A percentile compares a stretch with the other conserved stretches of the same genome.
Evolutionary conservation across 208 protist genomes (phyloP).

Genomic region (Vickermania spadyakhi): DNA sequence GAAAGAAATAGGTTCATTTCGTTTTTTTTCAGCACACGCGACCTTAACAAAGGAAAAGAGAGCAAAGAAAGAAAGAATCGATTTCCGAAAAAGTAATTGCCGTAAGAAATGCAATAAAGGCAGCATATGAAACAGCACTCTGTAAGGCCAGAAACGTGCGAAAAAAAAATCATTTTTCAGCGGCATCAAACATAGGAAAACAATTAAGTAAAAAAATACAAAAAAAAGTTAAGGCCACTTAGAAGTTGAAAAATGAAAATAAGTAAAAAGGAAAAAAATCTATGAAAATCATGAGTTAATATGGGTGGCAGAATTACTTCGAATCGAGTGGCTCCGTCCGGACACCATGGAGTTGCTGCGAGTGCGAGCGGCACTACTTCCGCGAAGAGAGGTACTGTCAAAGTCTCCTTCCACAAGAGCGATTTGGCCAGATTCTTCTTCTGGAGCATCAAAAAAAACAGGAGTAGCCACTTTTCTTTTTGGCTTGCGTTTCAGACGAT

Average conservation of each 20-base stretch:
- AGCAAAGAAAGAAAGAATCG: not conserved
- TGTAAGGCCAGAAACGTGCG: too few species aligned
- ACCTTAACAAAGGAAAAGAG: not conserved
- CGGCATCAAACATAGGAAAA: too few species aligned
- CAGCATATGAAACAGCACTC: too few species aligned
- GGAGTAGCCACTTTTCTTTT: not conserved
- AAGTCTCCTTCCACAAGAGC: not conserved
- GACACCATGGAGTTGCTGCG: not conserved
- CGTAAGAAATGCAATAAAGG: too few species aligned
- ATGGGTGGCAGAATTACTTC: not conserved
- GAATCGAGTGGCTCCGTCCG: not conserved
- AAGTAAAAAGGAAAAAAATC: not conserved
- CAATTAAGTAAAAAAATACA: too few species aligned
- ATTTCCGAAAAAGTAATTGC: too few species aligned
- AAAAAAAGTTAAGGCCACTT: too few species aligned
- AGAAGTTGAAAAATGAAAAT: not conserved
- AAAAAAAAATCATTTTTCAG: too few species aligned
- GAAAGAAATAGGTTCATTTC: constrained; percentile 1
- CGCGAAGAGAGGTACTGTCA: not conserved
- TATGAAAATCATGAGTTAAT: not conserved
- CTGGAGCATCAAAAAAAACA: not conserved
- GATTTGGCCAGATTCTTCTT: not conserved
- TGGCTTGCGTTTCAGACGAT: not conserved
- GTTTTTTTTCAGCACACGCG: not conserved
- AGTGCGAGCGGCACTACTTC: not conserved